phyloP scores from a whole-genome alignment of 768 basidiomycete genomes.

The Russula abietina region DNA sequence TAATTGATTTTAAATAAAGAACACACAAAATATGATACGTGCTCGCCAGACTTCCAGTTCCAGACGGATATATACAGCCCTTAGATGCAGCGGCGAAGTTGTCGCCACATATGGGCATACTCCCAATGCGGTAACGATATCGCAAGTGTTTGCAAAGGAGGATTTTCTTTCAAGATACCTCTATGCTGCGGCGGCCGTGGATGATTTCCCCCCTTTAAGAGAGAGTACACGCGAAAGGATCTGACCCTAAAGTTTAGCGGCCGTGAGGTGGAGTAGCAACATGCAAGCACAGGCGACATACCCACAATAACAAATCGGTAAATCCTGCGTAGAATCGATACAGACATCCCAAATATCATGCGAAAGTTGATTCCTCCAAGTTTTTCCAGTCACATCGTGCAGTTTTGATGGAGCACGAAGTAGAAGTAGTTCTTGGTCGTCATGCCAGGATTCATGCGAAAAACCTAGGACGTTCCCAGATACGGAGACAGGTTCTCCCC shows the following conservation, averaged over 20 bases:
- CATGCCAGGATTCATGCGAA: neutral
- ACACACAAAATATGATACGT: conserved; percentile 15
- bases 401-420: conserved; percentile 12
- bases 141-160: no score
- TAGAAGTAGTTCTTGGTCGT: neutral
- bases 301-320: conserved; percentile 4
- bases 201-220: neutral
- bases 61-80: conserved; percentile 15
- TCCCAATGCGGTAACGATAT: no score
- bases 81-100: conserved; percentile 1
- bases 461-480: conserved; percentile 9
- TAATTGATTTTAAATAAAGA: neutral
- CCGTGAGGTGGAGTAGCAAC: neutral
- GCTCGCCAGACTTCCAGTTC: conserved; percentile 14
- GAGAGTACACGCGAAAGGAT: conserved; percentile 5
- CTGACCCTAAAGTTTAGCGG: neutral
- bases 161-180: no score
- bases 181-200: no score
- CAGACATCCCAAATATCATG: neutral
- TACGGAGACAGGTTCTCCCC: conserved; percentile 2
- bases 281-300: neutral
- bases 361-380: conserved; percentile 5
- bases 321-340: conserved; percentile 2
- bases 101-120: conserved; percentile 7
- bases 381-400: conserved; percentile 4